Base-by-base conservation (phyloP, 176 grass and related monocot genomes). In the Oryza brachyantha region DNA sequence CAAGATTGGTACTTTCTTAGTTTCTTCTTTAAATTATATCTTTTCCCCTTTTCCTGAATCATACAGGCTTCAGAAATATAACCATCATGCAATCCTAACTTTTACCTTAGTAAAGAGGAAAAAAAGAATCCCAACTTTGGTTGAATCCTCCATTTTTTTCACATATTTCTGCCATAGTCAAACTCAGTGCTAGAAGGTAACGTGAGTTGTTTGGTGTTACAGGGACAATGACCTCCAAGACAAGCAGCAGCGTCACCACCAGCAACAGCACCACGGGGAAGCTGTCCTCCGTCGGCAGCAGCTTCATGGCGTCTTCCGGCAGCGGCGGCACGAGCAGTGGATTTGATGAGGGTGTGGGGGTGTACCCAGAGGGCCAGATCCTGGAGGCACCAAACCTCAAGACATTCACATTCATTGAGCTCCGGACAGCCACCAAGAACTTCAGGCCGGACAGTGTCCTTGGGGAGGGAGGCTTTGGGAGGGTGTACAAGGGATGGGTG, bases 401-500 rank as follows among this genome's bases (percentile, higher is more conserved):
- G 31, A 85, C 90, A 28, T 97, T 97, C 81, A 85, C 88, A 61
- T 97, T 97, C 66, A 36, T 70, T 4, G 94, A 97, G 64, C 89
- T 97, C 41, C 42, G 73, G 59, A 67, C 78, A 14, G 91, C 84
- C 31, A 97, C 94, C 39, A 93, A 50, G 82, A 90, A 84, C 46
- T 97, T 97, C 86, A 78, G 59, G 80, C 81, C 82, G 0, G 91
- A 97, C 25, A 66, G 77, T 65, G 66, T 97, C 32, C 81, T 97
- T 16, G 91, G 94, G 7, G 86, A 90, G 48, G 91, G 94, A 0
- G 89, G 79, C 0, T 97, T 97, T 45, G 94, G 94, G 13, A 78
- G 89, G 76, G 94, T 97, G 19, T 97, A 92, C 84, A 97, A 97
- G 26, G 94, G 89, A 0, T 97, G 89, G 91, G 86, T 97, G 28